phyloP scores from a whole-genome alignment of 228 moss, liverwort and hornwort species.

The Sphagnum magellanicum region DNA sequence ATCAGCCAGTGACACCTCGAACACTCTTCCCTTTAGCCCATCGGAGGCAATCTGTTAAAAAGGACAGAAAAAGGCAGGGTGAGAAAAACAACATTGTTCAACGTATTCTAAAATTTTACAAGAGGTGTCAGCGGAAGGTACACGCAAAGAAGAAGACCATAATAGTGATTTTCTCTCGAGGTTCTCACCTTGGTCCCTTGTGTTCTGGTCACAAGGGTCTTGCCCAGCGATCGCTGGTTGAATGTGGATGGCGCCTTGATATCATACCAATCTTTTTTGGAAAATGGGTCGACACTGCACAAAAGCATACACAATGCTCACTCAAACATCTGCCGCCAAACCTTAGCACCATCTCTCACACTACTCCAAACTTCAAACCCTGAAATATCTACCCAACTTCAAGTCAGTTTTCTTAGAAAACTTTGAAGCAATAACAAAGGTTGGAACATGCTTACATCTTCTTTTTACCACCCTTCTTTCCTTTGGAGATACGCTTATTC shows the following conservation, averaged over 20 bases:
- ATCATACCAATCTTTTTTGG: constrained; percentile 93
- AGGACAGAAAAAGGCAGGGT: background rate
- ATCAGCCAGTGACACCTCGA: constrained; percentile 81
- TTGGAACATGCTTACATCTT: constrained; percentile 28
- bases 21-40: constrained; percentile 86
- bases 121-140: too few relatives aligned
- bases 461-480: constrained; percentile 86
- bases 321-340: background rate
- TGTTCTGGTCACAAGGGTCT: constrained; percentile 82
- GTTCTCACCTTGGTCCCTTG: constrained; percentile 69
- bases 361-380: background rate
- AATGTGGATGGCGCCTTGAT: constrained; percentile 87
- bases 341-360: background rate
- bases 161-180: too few relatives aligned
- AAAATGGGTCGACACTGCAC: constrained; percentile 72
- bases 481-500: constrained; percentile 84
- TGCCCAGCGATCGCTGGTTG: constrained; percentile 72
- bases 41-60: constrained; percentile 69
- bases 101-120: too few relatives aligned
- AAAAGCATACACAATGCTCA: background rate
- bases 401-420: background rate
- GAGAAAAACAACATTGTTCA: background rate
- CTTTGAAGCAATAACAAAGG: background rate
- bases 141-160: too few relatives aligned
- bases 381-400: background rate